Conservation (phyloP, 257 asterid genomes). For the Penstemon barbatus region DNA sequence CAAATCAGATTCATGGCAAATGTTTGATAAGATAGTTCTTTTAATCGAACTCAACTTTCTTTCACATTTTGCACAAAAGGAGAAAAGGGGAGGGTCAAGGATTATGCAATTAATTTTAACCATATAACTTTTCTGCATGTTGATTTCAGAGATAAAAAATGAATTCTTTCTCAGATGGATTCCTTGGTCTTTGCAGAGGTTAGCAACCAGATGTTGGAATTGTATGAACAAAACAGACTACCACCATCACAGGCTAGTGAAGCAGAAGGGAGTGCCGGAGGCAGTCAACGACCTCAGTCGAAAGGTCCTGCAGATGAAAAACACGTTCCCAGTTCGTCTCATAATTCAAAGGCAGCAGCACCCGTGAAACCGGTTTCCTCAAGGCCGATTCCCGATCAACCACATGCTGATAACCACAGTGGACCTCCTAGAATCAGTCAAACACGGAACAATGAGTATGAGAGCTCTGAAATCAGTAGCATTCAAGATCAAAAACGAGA, state of each 20-base stretch:
- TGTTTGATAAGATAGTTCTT: slow-evolving; percentile 25
- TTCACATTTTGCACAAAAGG: slow-evolving; percentile 23
- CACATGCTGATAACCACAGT: slow-evolving; percentile 31
- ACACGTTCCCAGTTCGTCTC: slow-evolving; percentile 40
- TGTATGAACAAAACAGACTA: slow-evolving; percentile 73
- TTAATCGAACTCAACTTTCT: slow-evolving; percentile 8
- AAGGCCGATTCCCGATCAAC: slow-evolving; percentile 37
- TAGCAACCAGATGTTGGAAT: slow-evolving; percentile 91
- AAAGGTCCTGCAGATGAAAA: slow-evolving; percentile 58
- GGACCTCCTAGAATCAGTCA: slow-evolving; percentile 35
- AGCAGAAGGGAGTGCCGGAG: slow-evolving; percentile 78
- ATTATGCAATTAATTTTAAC: slow-evolving; percentile 16
- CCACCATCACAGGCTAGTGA: slow-evolving; percentile 72
- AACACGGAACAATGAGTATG: slow-evolving; percentile 35
- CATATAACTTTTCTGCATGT: slow-evolving; percentile 4
- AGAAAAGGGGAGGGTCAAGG: slow-evolving; percentile 32
- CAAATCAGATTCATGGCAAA: slow-evolving; percentile 25
- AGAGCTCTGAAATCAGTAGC: slow-evolving; percentile 33
- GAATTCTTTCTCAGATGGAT: slow-evolving; percentile 1
- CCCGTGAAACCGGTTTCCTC: slow-evolving; percentile 47
- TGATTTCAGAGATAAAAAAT: neutral
- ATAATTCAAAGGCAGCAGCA: slow-evolving; percentile 44
- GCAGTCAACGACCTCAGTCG: slow-evolving; percentile 51
- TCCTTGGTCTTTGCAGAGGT: slow-evolving; percentile 69
- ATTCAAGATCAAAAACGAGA: slow-evolving; percentile 31